Evolutionary conservation across 805 yeast species (phyloP), one percentile per base, ranked within the genome.

Genomic region (Yamadazyma nakazawae): DNA sequence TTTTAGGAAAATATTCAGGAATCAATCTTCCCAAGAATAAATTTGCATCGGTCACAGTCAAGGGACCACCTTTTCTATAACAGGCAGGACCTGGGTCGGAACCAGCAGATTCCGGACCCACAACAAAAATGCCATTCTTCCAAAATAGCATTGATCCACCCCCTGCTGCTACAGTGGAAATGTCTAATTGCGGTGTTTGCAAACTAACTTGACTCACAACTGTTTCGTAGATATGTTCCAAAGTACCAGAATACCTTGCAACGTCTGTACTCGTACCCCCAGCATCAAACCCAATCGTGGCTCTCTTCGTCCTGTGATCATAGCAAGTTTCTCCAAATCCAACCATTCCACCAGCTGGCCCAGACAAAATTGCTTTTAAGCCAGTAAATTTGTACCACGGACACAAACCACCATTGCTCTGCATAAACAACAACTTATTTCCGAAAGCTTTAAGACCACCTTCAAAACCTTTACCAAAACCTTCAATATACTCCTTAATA

Each of bases 331-430:
- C 76, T 0, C 96, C 88, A 56, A 82, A 88, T 0, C 98, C 98
- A 30, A 92, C 97, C 48, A 92, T 96, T 42, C 98, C 98, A 34
- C 98, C 98, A 9, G 98, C 98, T 2, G 98, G 98, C 2, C 98
- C 98, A 1, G 97, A 88, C 31, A 92, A 67, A 41, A 92, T 86
- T 3, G 98, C 96, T 55, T 82, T 78, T 32, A 92, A 70, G 1
- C 98, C 98, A 0, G 96, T 84, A 62, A 92, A 92, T 41, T 80
- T 76, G 18, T 80, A 72, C 58, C 94, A 90, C 46, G 89, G 89
- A 18, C 91, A 90, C 49, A 92, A 75, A 2, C 98, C 98, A 48
- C 98, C 98, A 63, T 92, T 96, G 11, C 96, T 87, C 66, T 92
- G 96, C 98, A 92, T 92, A 64, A 92, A 92, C 54, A 85, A 84